Evolutionary conservation across 345 rosid genomes (phyloP).

Genomic region (Heritiera littoralis): DNA sequence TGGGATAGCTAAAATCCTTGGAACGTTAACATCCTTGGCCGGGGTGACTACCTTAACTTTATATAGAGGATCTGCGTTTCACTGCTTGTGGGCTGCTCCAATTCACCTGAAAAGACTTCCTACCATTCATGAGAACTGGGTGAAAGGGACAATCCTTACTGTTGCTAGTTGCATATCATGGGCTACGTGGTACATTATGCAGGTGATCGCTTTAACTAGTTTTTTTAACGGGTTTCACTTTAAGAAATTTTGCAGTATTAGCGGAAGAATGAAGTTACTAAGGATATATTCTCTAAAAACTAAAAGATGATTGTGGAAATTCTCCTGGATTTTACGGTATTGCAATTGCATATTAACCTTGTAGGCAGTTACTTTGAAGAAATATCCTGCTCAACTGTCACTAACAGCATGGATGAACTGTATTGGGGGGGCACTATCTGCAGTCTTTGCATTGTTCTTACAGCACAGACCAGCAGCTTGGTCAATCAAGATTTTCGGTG

Average conservation of each 20-base stretch:
- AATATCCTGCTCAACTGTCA: constrained; percentile 64
- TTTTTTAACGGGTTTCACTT: not conserved
- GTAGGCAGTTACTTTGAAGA: constrained; percentile 53
- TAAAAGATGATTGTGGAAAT: not conserved
- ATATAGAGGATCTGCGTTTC: constrained; percentile 48
- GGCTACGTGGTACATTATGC: constrained; percentile 62
- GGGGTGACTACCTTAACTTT: constrained; percentile 56
- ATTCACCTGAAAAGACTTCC: constrained; percentile 35
- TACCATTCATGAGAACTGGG: constrained; percentile 43
- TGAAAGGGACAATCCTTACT: constrained; percentile 56
- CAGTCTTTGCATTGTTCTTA: constrained; percentile 42
- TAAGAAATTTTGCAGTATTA: not conserved
- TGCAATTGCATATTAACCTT: not conserved
- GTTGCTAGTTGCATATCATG: constrained; percentile 55
- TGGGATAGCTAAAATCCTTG: constrained; percentile 55
- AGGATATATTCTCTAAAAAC: not conserved
- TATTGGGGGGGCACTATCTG: constrained; percentile 55
- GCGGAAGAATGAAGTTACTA: not conserved
- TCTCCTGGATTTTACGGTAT: not conserved
- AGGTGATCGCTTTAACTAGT: constrained; percentile 31
- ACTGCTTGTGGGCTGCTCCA: constrained; percentile 36
- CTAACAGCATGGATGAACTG: constrained; percentile 61
- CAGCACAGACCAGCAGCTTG: constrained; percentile 47
- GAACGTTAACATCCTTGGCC: constrained; percentile 49
- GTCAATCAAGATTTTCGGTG: constrained; percentile 41